Conservation (phyloP, 2,329 filamentous ascomycete genomes). For the Hirsutella minnesotensis region DNA sequence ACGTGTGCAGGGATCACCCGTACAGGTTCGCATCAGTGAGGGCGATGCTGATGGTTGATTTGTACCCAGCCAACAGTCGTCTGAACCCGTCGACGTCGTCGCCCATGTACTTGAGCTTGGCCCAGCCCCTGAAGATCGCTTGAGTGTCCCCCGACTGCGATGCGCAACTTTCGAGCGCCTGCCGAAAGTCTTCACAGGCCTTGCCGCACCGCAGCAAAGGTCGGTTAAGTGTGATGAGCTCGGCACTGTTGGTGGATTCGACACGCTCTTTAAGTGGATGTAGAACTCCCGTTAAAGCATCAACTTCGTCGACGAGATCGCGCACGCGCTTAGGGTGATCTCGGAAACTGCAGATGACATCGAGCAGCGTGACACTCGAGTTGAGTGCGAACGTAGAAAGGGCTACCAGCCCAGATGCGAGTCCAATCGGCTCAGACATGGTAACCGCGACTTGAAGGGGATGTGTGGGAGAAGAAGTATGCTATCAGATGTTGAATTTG, state of each 20-base stretch:
- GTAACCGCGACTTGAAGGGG: neutral
- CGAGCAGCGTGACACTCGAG: neutral
- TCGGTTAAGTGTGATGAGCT: conserved; percentile 1
- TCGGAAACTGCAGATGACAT: neutral
- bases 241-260: neutral
- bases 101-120: neutral
- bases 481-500: no score
- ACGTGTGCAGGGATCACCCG: neutral
- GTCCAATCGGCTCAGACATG: neutral
- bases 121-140: conserved; percentile 1
- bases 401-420: neutral
- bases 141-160: neutral
- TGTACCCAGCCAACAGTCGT: conserved; percentile 11
- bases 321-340: neutral
- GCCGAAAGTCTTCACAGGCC: conserved; percentile 6
- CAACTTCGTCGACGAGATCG: neutral
- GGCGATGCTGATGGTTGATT: conserved; percentile 15
- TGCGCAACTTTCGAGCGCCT: neutral
- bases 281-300: neutral
- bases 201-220: conserved; percentile 2
- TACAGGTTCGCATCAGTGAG: conserved; percentile 15
- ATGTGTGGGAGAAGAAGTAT: no score
- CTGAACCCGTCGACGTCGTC: conserved; percentile 11
- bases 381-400: neutral
- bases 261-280: neutral